phyloP scores from a whole-genome alignment of 2,329 filamentous ascomycete species.

The Phialocephala subalpina region DNA sequence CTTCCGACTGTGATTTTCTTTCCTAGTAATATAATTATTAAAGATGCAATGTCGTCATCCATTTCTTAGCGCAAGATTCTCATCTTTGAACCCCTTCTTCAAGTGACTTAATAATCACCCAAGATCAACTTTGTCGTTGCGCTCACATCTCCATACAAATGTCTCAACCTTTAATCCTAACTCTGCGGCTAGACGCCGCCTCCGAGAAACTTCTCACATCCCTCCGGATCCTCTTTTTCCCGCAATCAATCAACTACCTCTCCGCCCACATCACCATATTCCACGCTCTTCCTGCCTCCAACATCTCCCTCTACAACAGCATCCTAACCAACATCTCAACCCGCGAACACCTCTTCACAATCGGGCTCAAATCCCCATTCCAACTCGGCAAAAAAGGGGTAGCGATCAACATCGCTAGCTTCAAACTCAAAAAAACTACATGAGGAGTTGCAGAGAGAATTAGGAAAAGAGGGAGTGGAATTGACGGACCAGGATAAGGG shows the following conservation, averaged over 20 bases:
- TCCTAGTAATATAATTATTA: not conserved
- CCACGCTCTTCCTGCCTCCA: conserved; percentile 16
- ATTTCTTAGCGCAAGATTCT: not conserved
- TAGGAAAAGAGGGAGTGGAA: conserved; percentile 6
- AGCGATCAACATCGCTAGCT: conserved; percentile 12
- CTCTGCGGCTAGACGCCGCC: conserved; percentile 16
- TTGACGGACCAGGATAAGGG: conserved; percentile 22
- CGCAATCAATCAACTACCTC: conserved; percentile 17
- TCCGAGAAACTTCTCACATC: conserved; percentile 16
- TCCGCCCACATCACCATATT: conserved; percentile 24
- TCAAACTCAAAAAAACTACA: conserved; percentile 5
- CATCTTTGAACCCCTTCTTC: not conserved
- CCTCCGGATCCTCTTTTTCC: conserved; percentile 18
- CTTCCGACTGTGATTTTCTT: not conserved
- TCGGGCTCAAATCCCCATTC: conserved; percentile 18
- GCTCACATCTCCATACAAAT: not conserved
- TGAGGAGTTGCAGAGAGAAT: conserved; percentile 4
- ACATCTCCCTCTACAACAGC: not conserved
- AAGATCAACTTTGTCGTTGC: not conserved
- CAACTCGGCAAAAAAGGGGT: conserved; percentile 16
- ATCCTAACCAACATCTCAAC: not conserved
- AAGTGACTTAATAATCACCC: too few species aligned
- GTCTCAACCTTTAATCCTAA: conserved; percentile 20
- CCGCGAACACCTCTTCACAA: conserved; percentile 10
- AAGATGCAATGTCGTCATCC: not conserved